These are phyloP conservation scores for Vinca minor DNA, from an alignment of 257 asterid species.

Conservation along the genomic window DNA sequence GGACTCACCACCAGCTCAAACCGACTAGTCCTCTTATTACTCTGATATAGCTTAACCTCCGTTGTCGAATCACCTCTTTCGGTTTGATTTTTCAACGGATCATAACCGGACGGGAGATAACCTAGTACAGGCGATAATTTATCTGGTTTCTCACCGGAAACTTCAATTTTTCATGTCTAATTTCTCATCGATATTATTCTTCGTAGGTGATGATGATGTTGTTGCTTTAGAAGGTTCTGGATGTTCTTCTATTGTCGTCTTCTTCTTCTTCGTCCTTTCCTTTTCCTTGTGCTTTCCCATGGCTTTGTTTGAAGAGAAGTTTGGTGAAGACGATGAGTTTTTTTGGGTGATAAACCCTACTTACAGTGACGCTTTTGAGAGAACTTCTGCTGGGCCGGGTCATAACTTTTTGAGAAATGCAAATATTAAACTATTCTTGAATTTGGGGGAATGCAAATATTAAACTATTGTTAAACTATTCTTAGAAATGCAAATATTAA, in stretches of 20 bases:
- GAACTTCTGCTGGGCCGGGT: no score
- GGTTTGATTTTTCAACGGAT: slow-evolving; percentile 29
- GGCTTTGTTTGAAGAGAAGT: not conserved
- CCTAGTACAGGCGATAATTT: slow-evolving; percentile 53
- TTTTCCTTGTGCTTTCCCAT: slow-evolving; percentile 33
- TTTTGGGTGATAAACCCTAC: not conserved
- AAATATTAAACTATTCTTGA: no score
- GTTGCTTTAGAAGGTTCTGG: no score
- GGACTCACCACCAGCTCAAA: slow-evolving; percentile 54
- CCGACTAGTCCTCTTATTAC: slow-evolving; percentile 37
- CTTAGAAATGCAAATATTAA: no score
- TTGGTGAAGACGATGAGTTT: not conserved
- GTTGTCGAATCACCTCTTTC: slow-evolving; percentile 4
- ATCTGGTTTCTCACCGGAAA: slow-evolving; percentile 30
- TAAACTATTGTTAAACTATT: no score
- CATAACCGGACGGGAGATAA: slow-evolving; percentile 58
- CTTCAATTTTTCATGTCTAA: slow-evolving; percentile 28
- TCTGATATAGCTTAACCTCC: slow-evolving; percentile 34
- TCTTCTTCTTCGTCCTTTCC: slow-evolving; percentile 14
- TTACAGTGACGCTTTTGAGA: no score
- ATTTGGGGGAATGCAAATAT: no score
- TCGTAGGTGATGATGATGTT: no score
- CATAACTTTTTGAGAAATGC: no score
- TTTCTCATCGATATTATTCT: no score
- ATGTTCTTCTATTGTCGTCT: not conserved